These are phyloP conservation scores for Lachnellula suecica DNA, from an alignment of 2,329 filamentous ascomycete genomes.

Conservation along the genomic window DNA sequence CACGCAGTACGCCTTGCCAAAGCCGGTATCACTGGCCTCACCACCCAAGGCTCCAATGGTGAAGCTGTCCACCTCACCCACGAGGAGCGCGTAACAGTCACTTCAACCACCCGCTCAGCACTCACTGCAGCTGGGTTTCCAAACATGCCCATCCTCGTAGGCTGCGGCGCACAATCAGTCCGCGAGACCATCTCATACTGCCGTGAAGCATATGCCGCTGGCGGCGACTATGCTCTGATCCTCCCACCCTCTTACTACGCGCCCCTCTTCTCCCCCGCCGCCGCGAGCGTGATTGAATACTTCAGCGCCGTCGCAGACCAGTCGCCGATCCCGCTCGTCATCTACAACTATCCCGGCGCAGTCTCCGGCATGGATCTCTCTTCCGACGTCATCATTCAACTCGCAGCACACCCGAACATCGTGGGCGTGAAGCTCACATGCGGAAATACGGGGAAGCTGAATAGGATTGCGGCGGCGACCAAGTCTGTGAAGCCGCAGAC, in stretches of 20 bases:
- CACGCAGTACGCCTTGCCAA: conserved; percentile 56
- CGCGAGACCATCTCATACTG: conserved; percentile 65
- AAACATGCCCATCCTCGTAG: conserved; percentile 63
- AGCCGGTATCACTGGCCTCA: conserved; percentile 59
- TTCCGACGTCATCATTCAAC: conserved; percentile 78
- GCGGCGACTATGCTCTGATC: conserved; percentile 66
- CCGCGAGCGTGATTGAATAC: conserved; percentile 55
- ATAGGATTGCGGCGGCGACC: conserved; percentile 53
- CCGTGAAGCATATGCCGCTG: conserved; percentile 58
- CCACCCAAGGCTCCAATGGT: conserved; percentile 66
- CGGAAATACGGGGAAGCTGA: conserved; percentile 69
- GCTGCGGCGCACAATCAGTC: conserved; percentile 64
- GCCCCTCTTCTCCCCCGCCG: conserved; percentile 53
- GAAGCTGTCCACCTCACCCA: conserved; percentile 66
- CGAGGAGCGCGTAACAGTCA: conserved; percentile 59
- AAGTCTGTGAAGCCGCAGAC: conserved; percentile 48
- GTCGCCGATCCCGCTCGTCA: conserved; percentile 73
- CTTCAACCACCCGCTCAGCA: conserved; percentile 57
- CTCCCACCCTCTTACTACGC: conserved; percentile 70
- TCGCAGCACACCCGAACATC: conserved; percentile 81
- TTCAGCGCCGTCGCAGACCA: conserved; percentile 62
- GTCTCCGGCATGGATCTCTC: conserved; percentile 87
- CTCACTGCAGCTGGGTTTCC: conserved; percentile 57
- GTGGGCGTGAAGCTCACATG: conserved; percentile 90
- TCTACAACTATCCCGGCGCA: conserved; percentile 91